Base-by-base conservation (phyloP, 2,329 filamentous ascomycete species). In the Botryotinia globosa region DNA sequence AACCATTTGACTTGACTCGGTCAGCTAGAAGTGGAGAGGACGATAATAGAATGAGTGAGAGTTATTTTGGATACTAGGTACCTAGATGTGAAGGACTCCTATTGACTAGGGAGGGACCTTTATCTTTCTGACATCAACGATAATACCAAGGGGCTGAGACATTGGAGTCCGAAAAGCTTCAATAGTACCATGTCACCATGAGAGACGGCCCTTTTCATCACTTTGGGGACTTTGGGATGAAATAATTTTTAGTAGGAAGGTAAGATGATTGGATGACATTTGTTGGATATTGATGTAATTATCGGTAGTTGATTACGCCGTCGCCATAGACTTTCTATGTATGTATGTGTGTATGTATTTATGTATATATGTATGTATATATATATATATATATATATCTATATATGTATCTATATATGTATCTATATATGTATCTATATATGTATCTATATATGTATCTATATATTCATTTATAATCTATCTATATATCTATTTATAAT, bases 91-190 rank as follows among this genome's bases (percentile, higher is more conserved):
- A 54, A 68, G 64, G 54, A 44, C 39, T 61, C 25, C 56, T 25
- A 34, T 45, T 45, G 56, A 69, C 12, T 34, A 54, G 48, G 48
- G 25, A 54, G 48, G 48, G 25, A 7, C 22, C n/a, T 66, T 16
- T 48, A 9, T 16, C 66, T 58, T 45, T 37, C n/a, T 45, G 37
- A 56, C 34, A 67, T 37, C 51, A 72, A 59, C 32, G 61, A 54
- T 71, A 66, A 54, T n/a, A 29, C 16, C 12, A n/a, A 44, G 70
- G 70, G 63, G 63, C 70, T 72, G 70, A 72, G 70, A 72, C 63
- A 72, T 68, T 61, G 59, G n/a, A 68, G 32, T 61, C 70, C 42
- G 70, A 54, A 58, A 58, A 59, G 34, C 45, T 72, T 72, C 45
- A 66, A 72, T 68, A 10, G 70, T 61, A 12, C 25, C 8, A 72